A percentile compares a stretch with the other conserved stretches of the same genome.
phyloP scores from a whole-genome alignment of 129 eudicot genomes.

The Artemisia tridentata region DNA sequence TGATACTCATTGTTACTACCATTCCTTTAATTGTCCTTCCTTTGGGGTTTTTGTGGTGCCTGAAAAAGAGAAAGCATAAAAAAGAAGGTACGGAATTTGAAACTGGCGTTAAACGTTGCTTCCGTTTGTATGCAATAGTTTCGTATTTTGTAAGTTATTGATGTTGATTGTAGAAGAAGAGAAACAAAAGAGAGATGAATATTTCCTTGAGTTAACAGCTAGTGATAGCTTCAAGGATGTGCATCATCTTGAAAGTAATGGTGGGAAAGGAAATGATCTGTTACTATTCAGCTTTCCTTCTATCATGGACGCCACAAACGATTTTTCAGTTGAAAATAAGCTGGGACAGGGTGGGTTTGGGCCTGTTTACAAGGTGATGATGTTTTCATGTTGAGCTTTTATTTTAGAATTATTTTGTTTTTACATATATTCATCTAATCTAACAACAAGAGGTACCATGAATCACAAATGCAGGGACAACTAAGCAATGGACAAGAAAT shows the following conservation, averaged over 20 bases:
- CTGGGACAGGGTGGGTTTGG: slow-evolving; percentile 57
- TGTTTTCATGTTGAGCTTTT: background rate
- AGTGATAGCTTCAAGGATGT: slow-evolving; percentile 31
- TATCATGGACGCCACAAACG: slow-evolving; percentile 35
- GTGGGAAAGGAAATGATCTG: slow-evolving; percentile 30
- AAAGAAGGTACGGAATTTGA: slow-evolving; percentile 16
- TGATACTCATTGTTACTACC: background rate
- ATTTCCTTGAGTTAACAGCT: slow-evolving; percentile 26
- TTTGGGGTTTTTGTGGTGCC: slow-evolving; percentile 15
- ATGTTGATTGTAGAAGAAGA: slow-evolving; percentile 11
- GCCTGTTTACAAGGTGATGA: slow-evolving; percentile 47
- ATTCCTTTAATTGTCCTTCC: background rate
- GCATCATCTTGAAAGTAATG: slow-evolving; percentile 20
- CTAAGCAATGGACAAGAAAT: slow-evolving; percentile 27
- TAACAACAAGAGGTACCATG: too few relatives aligned
- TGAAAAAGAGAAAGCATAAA: slow-evolving; percentile 18
- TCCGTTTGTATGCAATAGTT: background rate
- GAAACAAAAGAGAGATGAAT: background rate
- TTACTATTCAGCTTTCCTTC: slow-evolving; percentile 28
- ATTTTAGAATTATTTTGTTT: too few relatives aligned
- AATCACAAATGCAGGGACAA: slow-evolving; percentile 14
- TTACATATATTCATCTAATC: too few relatives aligned
- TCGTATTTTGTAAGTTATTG: background rate
- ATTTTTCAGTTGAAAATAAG: slow-evolving; percentile 38
- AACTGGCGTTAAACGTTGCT: background rate